These are phyloP conservation scores for Sanghuangporus baumii DNA, from an alignment of 1,284 basidiomycete genomes.

Conservation along the genomic window DNA sequence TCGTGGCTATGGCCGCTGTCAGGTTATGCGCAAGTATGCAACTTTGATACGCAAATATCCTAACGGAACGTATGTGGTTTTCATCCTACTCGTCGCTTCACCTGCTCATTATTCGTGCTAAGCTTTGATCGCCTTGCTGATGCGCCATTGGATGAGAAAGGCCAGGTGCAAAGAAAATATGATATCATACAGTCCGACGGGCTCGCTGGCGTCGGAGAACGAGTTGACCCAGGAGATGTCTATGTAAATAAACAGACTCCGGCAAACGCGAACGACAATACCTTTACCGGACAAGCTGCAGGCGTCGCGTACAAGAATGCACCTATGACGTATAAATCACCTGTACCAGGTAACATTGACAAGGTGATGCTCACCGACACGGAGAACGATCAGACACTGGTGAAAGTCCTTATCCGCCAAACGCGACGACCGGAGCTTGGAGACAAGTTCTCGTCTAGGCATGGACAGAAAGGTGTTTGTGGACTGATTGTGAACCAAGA, in stretches of 20 bases:
- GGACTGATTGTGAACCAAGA: constrained; percentile 98
- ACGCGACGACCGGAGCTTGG: constrained; percentile 95
- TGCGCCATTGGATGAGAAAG: constrained; percentile 81
- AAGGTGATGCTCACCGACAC: constrained; percentile 98
- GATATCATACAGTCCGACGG: constrained; percentile 91
- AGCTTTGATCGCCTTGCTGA: constrained; percentile 94
- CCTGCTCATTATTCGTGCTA: constrained; percentile 4
- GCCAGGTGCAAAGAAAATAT: constrained; percentile 75
- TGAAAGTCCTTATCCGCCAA: constrained; percentile 98
- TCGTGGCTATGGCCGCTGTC: constrained; percentile 95
- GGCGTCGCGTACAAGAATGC: constrained; percentile 84
- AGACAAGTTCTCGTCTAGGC: constrained; percentile 97
- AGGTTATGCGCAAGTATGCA: constrained; percentile 94
- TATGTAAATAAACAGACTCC: constrained; percentile 98
- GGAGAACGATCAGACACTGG: constrained; percentile 92
- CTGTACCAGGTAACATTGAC: constrained; percentile 92
- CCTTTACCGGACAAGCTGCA: constrained; percentile 74
- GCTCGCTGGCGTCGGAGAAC: constrained; percentile 91
- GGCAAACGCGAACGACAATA: constrained; percentile 82
- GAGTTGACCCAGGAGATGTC: constrained; percentile 89
- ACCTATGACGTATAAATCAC: constrained; percentile 89
- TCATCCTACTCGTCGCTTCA: neutral
- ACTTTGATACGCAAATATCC: constrained; percentile 95
- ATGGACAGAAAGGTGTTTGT: constrained; percentile 99
- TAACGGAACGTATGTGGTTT: constrained; percentile 81